These are phyloP conservation scores for Trametes cubensis DNA, from an alignment of 768 basidiomycete species.

Conservation along the genomic window DNA sequence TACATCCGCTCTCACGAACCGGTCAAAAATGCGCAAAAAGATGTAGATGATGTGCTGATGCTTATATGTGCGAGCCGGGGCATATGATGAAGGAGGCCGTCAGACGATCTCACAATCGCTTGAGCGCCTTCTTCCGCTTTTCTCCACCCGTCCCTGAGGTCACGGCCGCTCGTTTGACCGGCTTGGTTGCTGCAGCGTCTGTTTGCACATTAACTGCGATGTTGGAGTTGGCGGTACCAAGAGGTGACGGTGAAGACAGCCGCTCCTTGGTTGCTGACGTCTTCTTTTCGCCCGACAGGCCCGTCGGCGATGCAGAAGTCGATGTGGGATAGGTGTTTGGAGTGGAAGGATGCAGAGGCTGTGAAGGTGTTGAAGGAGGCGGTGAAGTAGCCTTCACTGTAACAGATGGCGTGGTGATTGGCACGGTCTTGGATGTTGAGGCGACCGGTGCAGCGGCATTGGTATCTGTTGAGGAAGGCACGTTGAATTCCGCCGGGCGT, in stretches of 20 bases:
- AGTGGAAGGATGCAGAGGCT: constrained; percentile 38
- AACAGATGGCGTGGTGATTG: constrained; percentile 38
- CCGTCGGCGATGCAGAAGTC: constrained; percentile 35
- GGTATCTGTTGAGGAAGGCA: constrained; percentile 37
- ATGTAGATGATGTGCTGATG: not conserved
- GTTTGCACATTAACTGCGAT: constrained; percentile 41
- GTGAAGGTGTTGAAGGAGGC: constrained; percentile 41
- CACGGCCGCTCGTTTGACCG: constrained; percentile 68
- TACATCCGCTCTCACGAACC: not conserved
- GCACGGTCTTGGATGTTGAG: constrained; percentile 25
- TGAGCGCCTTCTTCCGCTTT: constrained; percentile 89
- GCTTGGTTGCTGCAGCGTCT: constrained; percentile 51
- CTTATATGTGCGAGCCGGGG: not conserved
- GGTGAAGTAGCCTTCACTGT: constrained; percentile 40
- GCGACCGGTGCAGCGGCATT: constrained; percentile 31
- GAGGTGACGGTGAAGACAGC: constrained; percentile 67
- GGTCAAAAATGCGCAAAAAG: not conserved
- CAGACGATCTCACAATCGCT: constrained; percentile 56
- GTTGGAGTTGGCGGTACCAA: constrained; percentile 74
- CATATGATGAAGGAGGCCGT: not conserved
- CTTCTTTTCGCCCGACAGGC: constrained; percentile 29
- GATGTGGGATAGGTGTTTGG: constrained; percentile 47
- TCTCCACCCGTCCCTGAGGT: constrained; percentile 58
- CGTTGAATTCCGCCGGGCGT: constrained; percentile 70
- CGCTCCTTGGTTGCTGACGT: constrained; percentile 51